phyloP scores from a whole-genome alignment of 768 basidiomycete species.

The Tubosaeta sp. region DNA sequence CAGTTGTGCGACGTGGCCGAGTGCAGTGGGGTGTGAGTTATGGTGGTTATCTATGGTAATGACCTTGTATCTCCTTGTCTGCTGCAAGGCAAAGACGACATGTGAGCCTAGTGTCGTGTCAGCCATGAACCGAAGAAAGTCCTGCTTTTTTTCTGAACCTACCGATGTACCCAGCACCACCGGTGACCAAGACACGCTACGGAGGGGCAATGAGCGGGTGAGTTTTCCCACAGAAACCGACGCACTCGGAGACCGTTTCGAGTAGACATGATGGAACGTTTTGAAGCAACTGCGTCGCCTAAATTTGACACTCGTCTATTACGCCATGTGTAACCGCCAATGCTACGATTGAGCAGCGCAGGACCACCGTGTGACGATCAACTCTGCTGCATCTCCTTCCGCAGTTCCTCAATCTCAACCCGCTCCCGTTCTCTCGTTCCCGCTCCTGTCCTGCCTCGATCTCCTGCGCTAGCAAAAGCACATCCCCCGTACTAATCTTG shows the following conservation, averaged over 20 bases:
- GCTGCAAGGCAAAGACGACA: conserved; percentile 80
- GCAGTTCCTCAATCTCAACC: no score
- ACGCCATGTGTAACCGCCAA: neutral
- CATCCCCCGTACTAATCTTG: conserved; percentile 77
- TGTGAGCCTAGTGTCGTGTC: conserved; percentile 68
- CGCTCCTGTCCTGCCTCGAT: no score
- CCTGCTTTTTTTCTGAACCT: conserved; percentile 7
- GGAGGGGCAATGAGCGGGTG: conserved; percentile 8
- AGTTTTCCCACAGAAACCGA: conserved; percentile 12
- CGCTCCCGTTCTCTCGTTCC: no score
- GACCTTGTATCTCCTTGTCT: conserved; percentile 87
- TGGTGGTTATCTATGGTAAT: conserved; percentile 94
- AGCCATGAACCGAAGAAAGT: conserved; percentile 3
- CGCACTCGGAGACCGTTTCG: conserved; percentile 44
- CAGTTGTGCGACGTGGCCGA: conserved; percentile 74
- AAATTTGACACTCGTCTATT: neutral
- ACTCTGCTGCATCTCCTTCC: no score
- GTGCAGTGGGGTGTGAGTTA: conserved; percentile 78
- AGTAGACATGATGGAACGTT: conserved; percentile 22
- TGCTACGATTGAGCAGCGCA: no score
- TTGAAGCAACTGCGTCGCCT: neutral
- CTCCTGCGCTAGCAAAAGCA: conserved; percentile 39
- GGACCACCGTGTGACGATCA: no score
- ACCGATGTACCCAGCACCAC: conserved; percentile 93
- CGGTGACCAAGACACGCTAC: conserved; percentile 65